Percentiles rank a stretch among this genome's conserved stretches.
Conservation (phyloP, 1,284 basidiomycete species). For the Ustilago lituana region DNA sequence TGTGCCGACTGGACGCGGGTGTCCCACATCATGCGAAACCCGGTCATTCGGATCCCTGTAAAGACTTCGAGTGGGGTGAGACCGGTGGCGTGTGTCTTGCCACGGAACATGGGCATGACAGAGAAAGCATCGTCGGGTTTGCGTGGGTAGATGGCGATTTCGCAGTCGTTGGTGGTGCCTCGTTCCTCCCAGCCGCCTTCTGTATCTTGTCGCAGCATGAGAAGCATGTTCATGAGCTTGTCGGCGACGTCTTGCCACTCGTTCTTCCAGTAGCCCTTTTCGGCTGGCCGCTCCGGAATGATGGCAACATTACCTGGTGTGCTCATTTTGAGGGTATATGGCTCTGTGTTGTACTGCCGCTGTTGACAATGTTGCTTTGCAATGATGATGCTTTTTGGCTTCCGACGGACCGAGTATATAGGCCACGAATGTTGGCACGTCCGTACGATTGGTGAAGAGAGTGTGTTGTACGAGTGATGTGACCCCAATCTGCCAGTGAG, state of each 20-base stretch:
- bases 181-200: conserved; percentile 41
- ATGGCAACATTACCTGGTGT: conserved; percentile 29
- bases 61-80: conserved; percentile 52
- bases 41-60: conserved; percentile 45
- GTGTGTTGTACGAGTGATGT: too few relatives aligned
- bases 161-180: conserved; percentile 17
- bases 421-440: too few relatives aligned
- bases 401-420: too few relatives aligned
- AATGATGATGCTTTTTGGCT: too few relatives aligned
- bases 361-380: too few relatives aligned
- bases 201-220: conserved; percentile 34
- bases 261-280: conserved; percentile 42
- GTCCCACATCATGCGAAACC: conserved; percentile 57
- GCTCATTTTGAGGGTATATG: conserved; percentile 14
- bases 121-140: conserved; percentile 34
- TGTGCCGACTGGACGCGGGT: conserved; percentile 47
- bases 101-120: conserved; percentile 44
- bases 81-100: conserved; percentile 30
- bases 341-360: not conserved
- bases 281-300: conserved; percentile 45
- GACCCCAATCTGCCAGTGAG: not conserved
- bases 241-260: conserved; percentile 30
- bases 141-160: conserved; percentile 32
- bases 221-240: conserved; percentile 36
- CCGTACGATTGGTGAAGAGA: too few relatives aligned